Evolutionary conservation across 108 stramenopile species (phyloP).

Genomic region (Nitzschia palea): DNA sequence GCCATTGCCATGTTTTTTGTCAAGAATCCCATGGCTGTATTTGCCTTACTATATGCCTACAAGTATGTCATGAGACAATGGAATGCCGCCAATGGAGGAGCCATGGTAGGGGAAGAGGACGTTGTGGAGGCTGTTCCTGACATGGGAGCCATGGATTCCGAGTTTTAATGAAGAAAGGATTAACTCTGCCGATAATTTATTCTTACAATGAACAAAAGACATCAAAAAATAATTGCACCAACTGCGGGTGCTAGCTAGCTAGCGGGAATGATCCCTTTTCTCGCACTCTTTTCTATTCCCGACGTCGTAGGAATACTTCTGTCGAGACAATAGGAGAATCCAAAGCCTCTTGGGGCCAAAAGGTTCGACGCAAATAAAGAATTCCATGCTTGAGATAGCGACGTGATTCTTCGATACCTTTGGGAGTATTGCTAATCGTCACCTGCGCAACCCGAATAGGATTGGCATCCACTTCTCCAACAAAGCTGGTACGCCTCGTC

Average conservation of each 20-base stretch:
- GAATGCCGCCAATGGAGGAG: not conserved
- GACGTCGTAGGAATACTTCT: conserved; percentile 50
- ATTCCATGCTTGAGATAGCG: conserved; percentile 43
- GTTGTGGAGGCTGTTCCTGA: not conserved
- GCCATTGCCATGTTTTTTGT: conserved; percentile 48
- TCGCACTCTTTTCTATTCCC: too few species aligned
- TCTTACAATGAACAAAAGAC: not conserved
- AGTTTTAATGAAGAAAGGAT: conserved; percentile 1
- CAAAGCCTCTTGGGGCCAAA: conserved; percentile 20
- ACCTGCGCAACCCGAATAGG: conserved; percentile 31
- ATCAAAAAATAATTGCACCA: not conserved
- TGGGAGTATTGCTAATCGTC: conserved; percentile 27
- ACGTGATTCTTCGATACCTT: conserved; percentile 42
- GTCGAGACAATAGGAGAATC: conserved; percentile 36
- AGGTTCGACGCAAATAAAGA: conserved; percentile 39
- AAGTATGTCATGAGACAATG: conserved; percentile 22
- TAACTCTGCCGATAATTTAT: not conserved
- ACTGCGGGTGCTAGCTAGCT: not conserved
- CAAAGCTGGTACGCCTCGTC: conserved; percentile 33
- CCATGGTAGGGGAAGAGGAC: not conserved
- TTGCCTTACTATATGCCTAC: conserved; percentile 62
- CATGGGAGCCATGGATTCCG: not conserved
- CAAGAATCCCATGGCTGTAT: conserved; percentile 59
- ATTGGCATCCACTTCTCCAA: conserved; percentile 40
- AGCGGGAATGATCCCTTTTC: too few species aligned